Evolutionary conservation across 305 asterid genomes (phyloP).

Genomic region (Solanum aculeatissimum): DNA sequence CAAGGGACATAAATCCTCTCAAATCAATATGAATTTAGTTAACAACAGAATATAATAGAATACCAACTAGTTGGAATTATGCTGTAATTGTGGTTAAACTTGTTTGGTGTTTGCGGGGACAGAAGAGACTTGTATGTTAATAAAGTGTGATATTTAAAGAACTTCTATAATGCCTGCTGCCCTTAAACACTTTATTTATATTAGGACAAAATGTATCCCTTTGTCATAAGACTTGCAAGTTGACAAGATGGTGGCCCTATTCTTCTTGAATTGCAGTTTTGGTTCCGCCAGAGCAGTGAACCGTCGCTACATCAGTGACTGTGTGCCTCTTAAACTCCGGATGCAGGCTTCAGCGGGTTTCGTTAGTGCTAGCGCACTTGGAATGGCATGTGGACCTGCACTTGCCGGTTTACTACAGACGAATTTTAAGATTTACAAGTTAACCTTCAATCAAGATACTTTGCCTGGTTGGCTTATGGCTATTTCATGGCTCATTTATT

Average conservation of each 20-base stretch:
- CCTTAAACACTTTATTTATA: not conserved
- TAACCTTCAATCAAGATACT: constrained; percentile 81
- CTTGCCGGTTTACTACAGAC: constrained; percentile 85
- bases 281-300: constrained; percentile 99
- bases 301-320: constrained; percentile 90
- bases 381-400: constrained; percentile 99
- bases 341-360: constrained; percentile 99
- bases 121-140: not conserved
- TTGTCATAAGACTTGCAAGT: not conserved
- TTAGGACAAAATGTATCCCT: not conserved
- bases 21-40: not conserved
- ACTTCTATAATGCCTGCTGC: not conserved
- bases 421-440: constrained; percentile 47
- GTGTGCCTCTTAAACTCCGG: constrained; percentile 86
- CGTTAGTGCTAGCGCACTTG: constrained; percentile 98
- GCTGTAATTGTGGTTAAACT: not conserved
- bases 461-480: constrained; percentile 99
- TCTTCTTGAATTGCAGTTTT: constrained; percentile 42
- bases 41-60: not conserved
- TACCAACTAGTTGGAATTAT: not conserved
- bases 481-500: constrained; percentile 65
- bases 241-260: constrained; percentile 3
- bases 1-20: not conserved
- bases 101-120: not conserved
- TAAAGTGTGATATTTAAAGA: not conserved